Evolutionary conservation across 1,284 basidiomycete species (phyloP), one percentile per base, ranked within the genome.

Genomic region (Ganoderma meredithae): DNA sequence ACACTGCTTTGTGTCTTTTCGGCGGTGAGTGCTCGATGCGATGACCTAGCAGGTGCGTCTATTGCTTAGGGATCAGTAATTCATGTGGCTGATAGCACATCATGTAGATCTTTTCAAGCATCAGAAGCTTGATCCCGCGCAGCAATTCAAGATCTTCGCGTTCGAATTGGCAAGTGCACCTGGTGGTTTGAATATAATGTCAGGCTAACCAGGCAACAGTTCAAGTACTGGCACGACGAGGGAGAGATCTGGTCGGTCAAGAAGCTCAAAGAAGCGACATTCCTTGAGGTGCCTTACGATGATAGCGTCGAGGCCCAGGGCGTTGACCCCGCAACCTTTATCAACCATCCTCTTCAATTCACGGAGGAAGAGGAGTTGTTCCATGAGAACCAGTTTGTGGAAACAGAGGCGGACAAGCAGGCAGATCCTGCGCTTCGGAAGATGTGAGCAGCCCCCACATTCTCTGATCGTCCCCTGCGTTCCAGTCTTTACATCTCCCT

Each of bases 31-130:
- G 33, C 69, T 10, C 47, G 67, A 1, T 41, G 44, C 53, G 7
- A 40, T 40, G 27, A 17, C 27, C 15, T 59, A 15, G 25, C 49
- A 39, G 36, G 47, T 27, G 31, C 31, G 31, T 31, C 2, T 31
- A 31, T 31, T 31, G 31, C 31, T 31, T 31, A 31, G 31, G 3
- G 31, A 31, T 4, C 31, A 31, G 3, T 2, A 31, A 31, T 31
- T 31, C 31, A 31, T 31, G 31, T 31, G 31, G 31, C 31, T 31
- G 31, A 31, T 31, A 31, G 31, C 31, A 31, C 31, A 31, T 3
- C 2, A 31, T 3, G 3, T 13, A 76, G 76, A 61, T 4, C 55
- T 74, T 1, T 76, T 77, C 64, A 65, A 68, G 15, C 74, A 77
- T 39, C 71, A 74, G 25, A 69, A 70, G 19, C 62, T 76, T 1